Evolutionary conservation across 306 rosid species (phyloP).

Genomic region (Elaeagnus macrophylla): DNA sequence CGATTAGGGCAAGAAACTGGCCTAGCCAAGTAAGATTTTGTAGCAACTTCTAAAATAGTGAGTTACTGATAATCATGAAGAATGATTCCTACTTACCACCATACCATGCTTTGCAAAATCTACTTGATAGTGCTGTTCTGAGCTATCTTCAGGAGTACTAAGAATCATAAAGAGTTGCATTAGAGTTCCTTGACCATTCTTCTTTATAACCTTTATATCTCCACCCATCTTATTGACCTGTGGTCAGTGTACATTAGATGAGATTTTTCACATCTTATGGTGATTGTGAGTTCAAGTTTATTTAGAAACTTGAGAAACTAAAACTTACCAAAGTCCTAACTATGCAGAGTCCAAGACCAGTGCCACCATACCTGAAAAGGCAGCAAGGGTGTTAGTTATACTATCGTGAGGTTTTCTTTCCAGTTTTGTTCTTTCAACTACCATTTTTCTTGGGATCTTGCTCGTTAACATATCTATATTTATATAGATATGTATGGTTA

Average conservation of each 20-base stretch:
- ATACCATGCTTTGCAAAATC: slow-evolving; percentile 52
- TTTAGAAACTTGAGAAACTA: background rate
- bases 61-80: background rate
- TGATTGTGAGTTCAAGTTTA: background rate
- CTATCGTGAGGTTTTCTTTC: too few relatives aligned
- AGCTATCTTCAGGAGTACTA: slow-evolving; percentile 51
- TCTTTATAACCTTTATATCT: slow-evolving; percentile 79
- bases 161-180: slow-evolving; percentile 75
- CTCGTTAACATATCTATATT: too few relatives aligned
- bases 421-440: too few relatives aligned
- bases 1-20: too few relatives aligned
- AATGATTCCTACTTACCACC: slow-evolving; percentile 52
- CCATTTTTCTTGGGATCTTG: too few relatives aligned
- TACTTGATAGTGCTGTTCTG: slow-evolving; percentile 51
- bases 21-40: background rate
- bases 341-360: slow-evolving; percentile 97
- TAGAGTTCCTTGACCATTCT: slow-evolving; percentile 77
- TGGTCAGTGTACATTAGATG: slow-evolving; percentile 2
- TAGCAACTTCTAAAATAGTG: background rate
- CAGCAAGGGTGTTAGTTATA: too few relatives aligned
- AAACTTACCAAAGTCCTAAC: slow-evolving; percentile 86
- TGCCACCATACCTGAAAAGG: slow-evolving; percentile 93
- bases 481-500: background rate
- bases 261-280: too few relatives aligned
- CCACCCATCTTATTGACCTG: slow-evolving; percentile 99